Evolutionary conservation across 495 filamentous ascomycete species (phyloP).

Genomic region (Trypethelium eluteriae): DNA sequence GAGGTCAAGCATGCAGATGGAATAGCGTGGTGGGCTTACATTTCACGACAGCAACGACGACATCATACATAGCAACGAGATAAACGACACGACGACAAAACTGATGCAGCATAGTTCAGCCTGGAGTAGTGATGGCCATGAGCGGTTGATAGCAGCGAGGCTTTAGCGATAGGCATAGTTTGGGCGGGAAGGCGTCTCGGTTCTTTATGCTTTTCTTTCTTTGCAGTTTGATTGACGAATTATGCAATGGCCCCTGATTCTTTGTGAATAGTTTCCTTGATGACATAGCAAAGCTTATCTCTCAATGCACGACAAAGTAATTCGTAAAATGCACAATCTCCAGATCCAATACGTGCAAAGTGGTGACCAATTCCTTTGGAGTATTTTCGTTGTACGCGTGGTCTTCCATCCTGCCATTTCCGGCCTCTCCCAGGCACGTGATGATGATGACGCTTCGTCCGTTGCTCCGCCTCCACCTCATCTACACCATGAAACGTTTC

Average conservation of each 20-base stretch:
- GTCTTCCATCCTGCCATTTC: not conserved
- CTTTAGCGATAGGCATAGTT: not conserved
- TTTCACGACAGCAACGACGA: constrained; percentile 8
- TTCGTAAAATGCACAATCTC: no score
- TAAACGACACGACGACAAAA: not conserved
- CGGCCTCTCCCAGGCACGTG: not conserved
- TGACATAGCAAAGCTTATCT: constrained; percentile 4
- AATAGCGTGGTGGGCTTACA: not conserved
- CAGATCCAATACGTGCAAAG: no score
- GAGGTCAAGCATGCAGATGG: not conserved
- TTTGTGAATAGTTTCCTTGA: constrained; percentile 7
- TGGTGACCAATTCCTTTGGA: no score
- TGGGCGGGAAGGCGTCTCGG: not conserved
- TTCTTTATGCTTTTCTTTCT: not conserved
- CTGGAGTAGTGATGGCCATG: not conserved
- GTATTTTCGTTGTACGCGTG: not conserved
- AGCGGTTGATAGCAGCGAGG: not conserved
- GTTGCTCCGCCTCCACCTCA: constrained; percentile 3
- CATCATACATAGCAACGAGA: constrained; percentile 10
- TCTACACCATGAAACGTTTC: not conserved
- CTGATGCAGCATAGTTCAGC: not conserved
- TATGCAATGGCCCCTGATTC: constrained; percentile 2
- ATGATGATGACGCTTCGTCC: not conserved
- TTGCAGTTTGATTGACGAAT: not conserved
- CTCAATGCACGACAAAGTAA: not conserved